Base-by-base conservation (phyloP, 768 basidiomycete genomes). In the Coprinellus aureogranulatus region DNA sequence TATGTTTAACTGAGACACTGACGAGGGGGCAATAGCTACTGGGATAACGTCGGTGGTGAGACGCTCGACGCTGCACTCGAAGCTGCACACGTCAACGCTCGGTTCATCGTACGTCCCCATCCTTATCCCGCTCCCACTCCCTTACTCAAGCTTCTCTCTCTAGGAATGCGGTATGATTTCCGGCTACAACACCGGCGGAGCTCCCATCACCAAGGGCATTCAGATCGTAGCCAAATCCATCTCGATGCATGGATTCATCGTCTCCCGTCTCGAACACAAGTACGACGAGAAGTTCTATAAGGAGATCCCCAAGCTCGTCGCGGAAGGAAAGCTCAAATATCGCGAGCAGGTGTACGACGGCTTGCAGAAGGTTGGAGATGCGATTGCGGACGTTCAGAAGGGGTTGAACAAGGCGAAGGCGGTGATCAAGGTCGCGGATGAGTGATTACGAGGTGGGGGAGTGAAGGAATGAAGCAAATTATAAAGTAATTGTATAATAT, bases 31-130 rank as follows among this genome's bases (percentile, higher is more conserved):
- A 9, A 9, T 37, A 5, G 22, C 16, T 67, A 62, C 44, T 68
- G 70, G 74, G 74, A 74, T 41, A 72, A 75, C 46, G 83, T 84
- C 9, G 82, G 82, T 0, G 83, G 84, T 6, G 76, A 78, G 60
- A 74, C 71, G 0, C 55, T 74, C 10, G 70, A 72, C 53, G 65
- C 64, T 9, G 70, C 69, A 12, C 59, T 76, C 39, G 66, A 75
- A 2, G 73, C 74, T 31, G 70, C 81, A 9, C 72, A 69, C 0
- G 61, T 63, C 0, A 61, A 68, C 27, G 81, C 77, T 9, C 66
- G 81, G 18, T 77, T 85, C 50, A 73, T 83, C 14, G 72, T 73
- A 57, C 51, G 69, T 64, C n/a, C n/a, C n/a, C n/a, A n/a, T n/a
- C n/a, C n/a, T n/a, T n/a, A n/a, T n/a, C n/a, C n/a, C n/a, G n/a